Base-by-base conservation (phyloP, 495 filamentous ascomycete species). In the Tirmania nivea region DNA sequence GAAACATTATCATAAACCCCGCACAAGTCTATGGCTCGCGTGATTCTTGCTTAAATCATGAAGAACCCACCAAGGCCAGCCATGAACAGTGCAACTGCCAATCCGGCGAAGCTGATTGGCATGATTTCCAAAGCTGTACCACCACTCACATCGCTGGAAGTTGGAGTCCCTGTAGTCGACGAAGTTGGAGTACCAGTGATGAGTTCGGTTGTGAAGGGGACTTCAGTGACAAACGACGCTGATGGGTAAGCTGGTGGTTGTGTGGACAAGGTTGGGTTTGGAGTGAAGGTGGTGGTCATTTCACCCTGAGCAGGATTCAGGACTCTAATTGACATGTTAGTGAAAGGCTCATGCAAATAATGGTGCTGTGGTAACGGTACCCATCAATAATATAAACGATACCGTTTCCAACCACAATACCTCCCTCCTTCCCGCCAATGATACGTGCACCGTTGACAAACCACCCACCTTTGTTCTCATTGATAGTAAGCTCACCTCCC, bases 371-470 rank as follows among this genome's bases (percentile, higher is more conserved):
- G 17, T 14, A 19, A 5, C 57, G 54, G 56, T 74, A 70, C 0
- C 70, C 67, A 56, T 82, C 76, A 56, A 83, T 74, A 25, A 82
- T 64, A 60, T 84, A 80, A 8, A 83, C 64, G 10, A 86, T 79
- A 54, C 82, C 82, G 50, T 83, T 83, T 17, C 67, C 66, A 48
- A 80, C 58, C 0, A 86, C 69, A 4, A 85, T 64, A 61, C 84
- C 73, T 2, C 74, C 56, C 34, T 65, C 64, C 14, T 45, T 45
- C 17, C 39, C 39, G 12, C 39, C 39, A 10, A 79, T 58, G 16
- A 84, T 66, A 52, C 71, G 66, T 0, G 80, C 73, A 9, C 64
- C 63, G 61, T 75, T 71, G 56, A 69, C 65, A 55, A 66, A 73
- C 20, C 70, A 52, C 12, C 59, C 63, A 35, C 71, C 75, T 21